Evolutionary conservation across 2,329 filamentous ascomycete genomes (phyloP), one percentile per base, ranked within the genome.

Genomic region (Penicillium sp.): DNA sequence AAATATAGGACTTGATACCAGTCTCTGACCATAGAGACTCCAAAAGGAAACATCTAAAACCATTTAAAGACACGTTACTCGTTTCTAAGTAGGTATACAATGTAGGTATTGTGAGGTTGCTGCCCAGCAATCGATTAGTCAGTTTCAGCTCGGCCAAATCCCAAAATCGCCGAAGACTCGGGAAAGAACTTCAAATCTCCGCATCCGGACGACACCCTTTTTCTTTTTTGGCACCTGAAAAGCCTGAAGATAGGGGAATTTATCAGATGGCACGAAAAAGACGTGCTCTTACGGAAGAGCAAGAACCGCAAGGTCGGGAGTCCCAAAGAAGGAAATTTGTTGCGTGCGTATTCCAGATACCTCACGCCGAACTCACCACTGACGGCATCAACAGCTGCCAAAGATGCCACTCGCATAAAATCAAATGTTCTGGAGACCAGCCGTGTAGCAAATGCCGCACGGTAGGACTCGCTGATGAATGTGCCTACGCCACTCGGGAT

Each of bases 321-420:
- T 46, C 48, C 11, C 61, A 68, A 46, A 64, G 63, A 49, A 66
- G 65, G 55, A 72, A 71, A 55, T 69, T 70, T 46, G 64, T 70
- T 26, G 70, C 70, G 70, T 72, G 57, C 47, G 69, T 65, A 34
- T 46, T 32, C 18, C 31, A 22, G 31, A 26, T 8, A 20, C 22
- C 5, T 13, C 24, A 40, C 38, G 18, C 46, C 26, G n/a, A 48
- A 49, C 35, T 13, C 43, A 52, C 48, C 32, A 39, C 50, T 58
- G n/a, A 61, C 29, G 8, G 6, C 16, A 26, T 20, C 13, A 31
- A 42, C 55, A 71, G 71, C 5, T 79, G 77, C 45, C 72, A 76
- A 58, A 65, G 76, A 58, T 79, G 77, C 48, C 77, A 79, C 64
- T 59, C 69, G 0, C 77, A 78, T 31, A 79, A 80, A 57, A 77